Evolutionary conservation across 345 rosid genomes (phyloP).

Genomic region (Geranium brycei): DNA sequence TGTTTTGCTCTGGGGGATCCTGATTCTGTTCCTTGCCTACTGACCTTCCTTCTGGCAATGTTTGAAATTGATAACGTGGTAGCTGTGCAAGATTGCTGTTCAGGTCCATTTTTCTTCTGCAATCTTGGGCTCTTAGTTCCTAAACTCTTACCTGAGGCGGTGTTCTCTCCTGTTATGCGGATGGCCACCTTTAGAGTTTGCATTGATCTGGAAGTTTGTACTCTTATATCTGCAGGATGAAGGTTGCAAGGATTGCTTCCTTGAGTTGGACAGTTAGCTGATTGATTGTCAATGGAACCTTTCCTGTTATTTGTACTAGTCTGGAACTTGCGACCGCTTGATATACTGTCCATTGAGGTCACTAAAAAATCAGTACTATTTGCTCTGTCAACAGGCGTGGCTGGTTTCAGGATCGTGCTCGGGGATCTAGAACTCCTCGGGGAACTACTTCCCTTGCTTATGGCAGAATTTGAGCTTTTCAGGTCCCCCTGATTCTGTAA

Average conservation of each 20-base stretch:
- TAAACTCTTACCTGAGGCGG: conserved; percentile 6
- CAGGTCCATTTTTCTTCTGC: conserved; percentile 37
- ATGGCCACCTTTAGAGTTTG: conserved; percentile 26
- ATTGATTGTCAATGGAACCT: conserved; percentile 23
- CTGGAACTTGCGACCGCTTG: conserved; percentile 22
- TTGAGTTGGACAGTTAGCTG: conserved; percentile 15
- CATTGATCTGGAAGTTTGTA: conserved; percentile 15
- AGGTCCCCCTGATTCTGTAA: conserved; percentile 9
- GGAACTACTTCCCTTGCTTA: conserved; percentile 25
- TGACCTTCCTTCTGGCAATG: conserved; percentile 29
- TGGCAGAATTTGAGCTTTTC: conserved; percentile 21
- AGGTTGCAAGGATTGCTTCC: conserved; percentile 4
- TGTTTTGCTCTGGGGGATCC: conserved; percentile 27
- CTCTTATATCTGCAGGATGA: conserved; percentile 13
- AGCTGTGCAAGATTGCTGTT: conserved; percentile 28
- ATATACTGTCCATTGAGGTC: conserved; percentile 16
- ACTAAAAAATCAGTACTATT: conserved; percentile 13
- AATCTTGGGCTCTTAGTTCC: conserved; percentile 35
- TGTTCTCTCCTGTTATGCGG: conserved; percentile 16
- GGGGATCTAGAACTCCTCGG: conserved; percentile 37
- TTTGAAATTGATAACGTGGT: conserved; percentile 29
- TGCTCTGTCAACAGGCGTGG: conserved; percentile 24
- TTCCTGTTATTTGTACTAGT: conserved; percentile 21
- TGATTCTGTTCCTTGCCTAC: conserved; percentile 34
- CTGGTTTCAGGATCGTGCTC: conserved; percentile 41